Base-by-base conservation (phyloP, 176 grass and related monocot species). In the Cenchrus fungigraminus region DNA sequence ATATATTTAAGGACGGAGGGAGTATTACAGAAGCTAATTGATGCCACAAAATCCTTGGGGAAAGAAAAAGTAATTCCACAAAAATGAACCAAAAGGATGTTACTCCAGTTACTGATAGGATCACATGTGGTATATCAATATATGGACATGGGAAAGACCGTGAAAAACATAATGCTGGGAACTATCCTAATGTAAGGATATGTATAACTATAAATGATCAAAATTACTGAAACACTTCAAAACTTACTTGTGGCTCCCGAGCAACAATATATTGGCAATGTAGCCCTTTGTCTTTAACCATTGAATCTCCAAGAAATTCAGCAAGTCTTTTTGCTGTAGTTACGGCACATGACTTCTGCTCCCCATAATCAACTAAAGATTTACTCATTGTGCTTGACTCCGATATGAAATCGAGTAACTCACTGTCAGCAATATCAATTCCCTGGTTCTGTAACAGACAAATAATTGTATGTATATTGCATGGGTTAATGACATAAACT, bases 331-430 rank as follows among this genome's bases (percentile, higher is more conserved):
- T 98, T 76, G 96, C 96, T 65, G 96, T 98, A 83, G 96, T 95
- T 74, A 95, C 93, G 80, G 93, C 93, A 80, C 93, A 98, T 82
- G 96, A 98, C 85, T 98, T 98, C 81, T 98, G 93, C 32, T 86
- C 93, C 43, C 96, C 96, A 65, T 98, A 98, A 83, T 98, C 93
- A 80, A 90, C 80, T 84, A 98, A 85, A 72, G 96, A 98, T 84
- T 98, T 98, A 85, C 96, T 98, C 96, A 98, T 98, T 81, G 96
- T 98, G 86, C 94, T 98, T 1, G 93, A 98, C 76, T 98, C 96
- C 15, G 91, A 98, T 85, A 98, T 98, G 71, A 93, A 95, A 87
- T 88, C 91, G 87, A 98, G 93, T 86, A 98, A 83, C 89, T 98
- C 96, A 74, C 89, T 90, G 65, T 98, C 93, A 75, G 93, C 90